Conservation (phyloP, 176 grass and related monocot genomes). For the Oropetium thomaeum region DNA sequence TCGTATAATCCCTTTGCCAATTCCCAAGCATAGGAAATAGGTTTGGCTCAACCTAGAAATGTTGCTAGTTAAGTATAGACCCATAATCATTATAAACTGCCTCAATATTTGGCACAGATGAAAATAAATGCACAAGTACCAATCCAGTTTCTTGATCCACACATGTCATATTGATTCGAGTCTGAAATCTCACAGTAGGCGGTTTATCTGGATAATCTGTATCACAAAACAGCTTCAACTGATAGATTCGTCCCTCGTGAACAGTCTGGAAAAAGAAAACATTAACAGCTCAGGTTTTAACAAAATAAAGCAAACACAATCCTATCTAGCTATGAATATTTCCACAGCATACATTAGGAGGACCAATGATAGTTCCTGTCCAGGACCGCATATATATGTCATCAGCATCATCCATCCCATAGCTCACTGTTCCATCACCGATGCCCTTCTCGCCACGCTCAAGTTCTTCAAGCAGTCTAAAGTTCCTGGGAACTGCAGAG, state of each 20-base stretch:
- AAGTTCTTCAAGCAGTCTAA: conserved; percentile 78
- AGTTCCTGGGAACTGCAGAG: conserved; percentile 82
- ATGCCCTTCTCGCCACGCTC: conserved; percentile 82
- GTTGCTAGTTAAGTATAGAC: conserved; percentile 23
- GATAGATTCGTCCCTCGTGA: conserved; percentile 83
- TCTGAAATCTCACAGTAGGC: conserved; percentile 66
- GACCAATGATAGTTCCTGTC: conserved; percentile 84
- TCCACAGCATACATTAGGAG: conserved; percentile 58
- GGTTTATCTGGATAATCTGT: conserved; percentile 78
- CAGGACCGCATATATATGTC: conserved; percentile 83
- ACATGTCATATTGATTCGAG: conserved; percentile 67
- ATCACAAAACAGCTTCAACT: conserved; percentile 70
- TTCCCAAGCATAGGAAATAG: conserved; percentile 84
- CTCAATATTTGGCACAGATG: neutral
- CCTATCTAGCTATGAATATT: conserved; percentile 11
- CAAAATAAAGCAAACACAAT: conserved; percentile 16
- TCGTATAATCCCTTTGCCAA: conserved; percentile 83
- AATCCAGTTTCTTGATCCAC: conserved; percentile 63
- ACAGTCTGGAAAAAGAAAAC: conserved; percentile 51
- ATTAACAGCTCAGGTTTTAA: conserved; percentile 3
- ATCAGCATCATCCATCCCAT: conserved; percentile 91
- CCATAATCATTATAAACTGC: conserved; percentile 26
- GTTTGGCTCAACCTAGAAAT: conserved; percentile 73
- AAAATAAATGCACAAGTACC: conserved; percentile 36
- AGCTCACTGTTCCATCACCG: conserved; percentile 85